These are phyloP conservation scores for Neckera pumila DNA, from an alignment of 225 moss, liverwort and hornwort species.

Conservation along the genomic window DNA sequence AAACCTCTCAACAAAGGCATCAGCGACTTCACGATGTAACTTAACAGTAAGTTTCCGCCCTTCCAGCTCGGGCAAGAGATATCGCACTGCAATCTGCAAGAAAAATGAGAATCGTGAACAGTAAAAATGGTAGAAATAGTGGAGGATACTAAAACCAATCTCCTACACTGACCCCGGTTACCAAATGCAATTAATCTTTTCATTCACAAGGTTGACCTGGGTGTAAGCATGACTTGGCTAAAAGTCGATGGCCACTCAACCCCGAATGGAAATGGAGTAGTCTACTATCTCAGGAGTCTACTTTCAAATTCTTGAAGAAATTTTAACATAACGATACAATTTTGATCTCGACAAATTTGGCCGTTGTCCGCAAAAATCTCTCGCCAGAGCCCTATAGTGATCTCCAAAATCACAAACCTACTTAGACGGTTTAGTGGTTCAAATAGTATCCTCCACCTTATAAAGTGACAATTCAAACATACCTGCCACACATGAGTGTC, in stretches of 20 bases:
- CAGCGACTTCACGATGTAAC: conserved; percentile 81
- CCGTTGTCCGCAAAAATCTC: background rate
- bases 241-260: background rate
- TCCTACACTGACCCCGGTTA: background rate
- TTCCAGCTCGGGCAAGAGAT: conserved; percentile 82
- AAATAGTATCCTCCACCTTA: background rate
- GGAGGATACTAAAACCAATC: background rate
- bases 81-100: conserved; percentile 81
- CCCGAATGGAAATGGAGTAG: background rate
- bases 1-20: conserved; percentile 77
- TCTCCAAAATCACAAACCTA: background rate
- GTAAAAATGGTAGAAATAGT: background rate
- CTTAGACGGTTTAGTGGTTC: background rate
- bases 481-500: conserved; percentile 99
- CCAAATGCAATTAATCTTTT: background rate
- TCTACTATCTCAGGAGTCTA: background rate
- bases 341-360: background rate
- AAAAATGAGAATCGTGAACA: background rate
- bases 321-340: background rate
- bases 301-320: background rate
- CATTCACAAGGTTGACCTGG: too few species aligned
- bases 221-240: background rate
- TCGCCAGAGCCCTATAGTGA: background rate
- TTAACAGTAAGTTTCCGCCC: conserved; percentile 70
- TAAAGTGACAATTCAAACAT: background rate